These are phyloP conservation scores for Aureobasidium sp. DNA, from an alignment of 2,329 filamentous ascomycete species.

Conservation along the genomic window DNA sequence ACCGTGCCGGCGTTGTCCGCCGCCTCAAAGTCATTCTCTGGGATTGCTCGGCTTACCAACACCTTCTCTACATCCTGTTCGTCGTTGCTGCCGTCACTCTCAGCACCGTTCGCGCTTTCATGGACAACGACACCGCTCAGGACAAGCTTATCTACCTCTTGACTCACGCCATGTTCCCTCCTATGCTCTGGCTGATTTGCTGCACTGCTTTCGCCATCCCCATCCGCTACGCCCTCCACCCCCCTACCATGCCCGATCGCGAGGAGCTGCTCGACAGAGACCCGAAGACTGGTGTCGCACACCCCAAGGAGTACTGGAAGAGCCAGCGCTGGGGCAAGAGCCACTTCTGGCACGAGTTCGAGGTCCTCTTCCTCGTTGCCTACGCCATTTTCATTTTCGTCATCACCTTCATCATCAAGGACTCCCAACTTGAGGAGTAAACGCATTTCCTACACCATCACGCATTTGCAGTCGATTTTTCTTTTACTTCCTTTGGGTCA, in stretches of 20 bases:
- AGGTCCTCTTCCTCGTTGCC: constrained; percentile 12
- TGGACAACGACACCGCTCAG: constrained; percentile 29
- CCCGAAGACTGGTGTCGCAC: constrained; percentile 45
- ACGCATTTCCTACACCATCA: neutral
- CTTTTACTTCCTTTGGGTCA: constrained; percentile 1
- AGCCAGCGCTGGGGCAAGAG: constrained; percentile 13
- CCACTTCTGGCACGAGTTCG: constrained; percentile 14
- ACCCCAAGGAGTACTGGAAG: constrained; percentile 29
- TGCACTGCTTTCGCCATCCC: constrained; percentile 28
- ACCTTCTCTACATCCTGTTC: constrained; percentile 46
- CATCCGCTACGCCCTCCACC: constrained; percentile 52
- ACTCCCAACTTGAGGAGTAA: neutral
- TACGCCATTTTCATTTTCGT: constrained; percentile 14
- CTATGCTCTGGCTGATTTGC: constrained; percentile 42
- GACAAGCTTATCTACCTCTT: constrained; percentile 44
- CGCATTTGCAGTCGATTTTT: neutral
- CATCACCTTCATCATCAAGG: constrained; percentile 9
- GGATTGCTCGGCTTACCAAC: constrained; percentile 49
- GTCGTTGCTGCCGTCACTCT: constrained; percentile 43
- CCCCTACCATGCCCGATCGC: constrained; percentile 49
- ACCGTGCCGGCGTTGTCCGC: constrained; percentile 36
- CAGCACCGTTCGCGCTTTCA: constrained; percentile 44
- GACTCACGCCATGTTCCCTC: constrained; percentile 55
- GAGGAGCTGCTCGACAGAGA: constrained; percentile 50
- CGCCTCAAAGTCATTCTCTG: constrained; percentile 47